Percentiles rank a stretch among this genome's conserved stretches.
Evolutionary conservation across 305 asterid genomes (phyloP).

Genomic region (Solanum hybrid): DNA sequence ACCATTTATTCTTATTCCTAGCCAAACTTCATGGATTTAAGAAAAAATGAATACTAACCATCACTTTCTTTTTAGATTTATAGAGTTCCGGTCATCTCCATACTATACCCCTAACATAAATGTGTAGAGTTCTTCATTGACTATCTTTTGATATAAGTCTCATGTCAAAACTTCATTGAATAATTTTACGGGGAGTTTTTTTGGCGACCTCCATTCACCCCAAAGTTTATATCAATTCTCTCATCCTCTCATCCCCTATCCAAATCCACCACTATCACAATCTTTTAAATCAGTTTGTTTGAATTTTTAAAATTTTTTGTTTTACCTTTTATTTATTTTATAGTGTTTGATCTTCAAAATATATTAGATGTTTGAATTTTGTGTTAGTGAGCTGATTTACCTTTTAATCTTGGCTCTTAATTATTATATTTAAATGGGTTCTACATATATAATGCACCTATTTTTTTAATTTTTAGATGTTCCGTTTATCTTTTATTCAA

Average conservation of each 20-base stretch:
- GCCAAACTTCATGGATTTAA: neutral
- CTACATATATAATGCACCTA: too few species aligned
- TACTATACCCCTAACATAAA: neutral
- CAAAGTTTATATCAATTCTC: neutral
- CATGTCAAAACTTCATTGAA: neutral
- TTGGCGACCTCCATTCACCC: neutral
- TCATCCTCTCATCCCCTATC: neutral
- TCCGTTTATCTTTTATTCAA: neutral
- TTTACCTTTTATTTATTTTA: too few species aligned
- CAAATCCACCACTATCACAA: neutral
- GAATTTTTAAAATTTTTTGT: too few species aligned
- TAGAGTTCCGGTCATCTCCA: neutral
- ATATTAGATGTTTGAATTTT: too few species aligned
- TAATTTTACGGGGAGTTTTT: neutral
- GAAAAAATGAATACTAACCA: neutral
- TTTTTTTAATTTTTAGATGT: too few species aligned
- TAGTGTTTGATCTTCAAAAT: too few species aligned
- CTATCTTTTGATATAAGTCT: neutral
- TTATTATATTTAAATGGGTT: too few species aligned
- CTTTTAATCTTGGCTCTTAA: too few species aligned
- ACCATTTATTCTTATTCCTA: neutral
- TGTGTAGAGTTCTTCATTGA: neutral
- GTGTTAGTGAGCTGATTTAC: too few species aligned
- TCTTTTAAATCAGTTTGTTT: too few species aligned
- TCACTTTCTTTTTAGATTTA: neutral